Conservation (phyloP, 805 yeast genomes). For the Sungouiella thailandica region DNA sequence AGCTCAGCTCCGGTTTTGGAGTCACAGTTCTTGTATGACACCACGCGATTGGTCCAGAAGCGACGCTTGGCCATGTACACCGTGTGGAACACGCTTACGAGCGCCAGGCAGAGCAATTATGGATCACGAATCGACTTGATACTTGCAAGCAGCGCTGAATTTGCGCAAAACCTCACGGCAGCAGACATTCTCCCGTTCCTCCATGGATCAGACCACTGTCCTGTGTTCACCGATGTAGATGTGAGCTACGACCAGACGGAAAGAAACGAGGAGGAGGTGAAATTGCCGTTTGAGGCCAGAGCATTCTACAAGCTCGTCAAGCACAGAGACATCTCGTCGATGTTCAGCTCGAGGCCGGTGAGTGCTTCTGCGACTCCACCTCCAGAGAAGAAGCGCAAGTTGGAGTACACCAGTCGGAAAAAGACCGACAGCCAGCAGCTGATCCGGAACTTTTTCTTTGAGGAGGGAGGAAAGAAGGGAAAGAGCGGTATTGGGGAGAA, state of each 20-base stretch:
- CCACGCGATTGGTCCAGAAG: constrained; percentile 53
- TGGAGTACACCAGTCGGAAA: constrained; percentile 19
- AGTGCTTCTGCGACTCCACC: constrained; percentile 1
- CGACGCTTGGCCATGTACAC: constrained; percentile 68
- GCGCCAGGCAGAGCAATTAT: constrained; percentile 72
- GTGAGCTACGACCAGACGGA: constrained; percentile 6
- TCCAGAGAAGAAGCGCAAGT: constrained; percentile 5
- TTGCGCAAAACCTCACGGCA: constrained; percentile 29
- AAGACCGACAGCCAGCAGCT: constrained; percentile 16
- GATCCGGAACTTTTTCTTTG: constrained; percentile 22
- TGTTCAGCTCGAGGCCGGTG: too few relatives aligned
- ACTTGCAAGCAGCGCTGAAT: constrained; percentile 37
- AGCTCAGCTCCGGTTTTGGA: constrained; percentile 4
- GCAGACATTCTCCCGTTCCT: constrained; percentile 64
- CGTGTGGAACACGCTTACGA: constrained; percentile 83
- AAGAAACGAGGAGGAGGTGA: constrained; percentile 1
- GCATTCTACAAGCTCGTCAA: constrained; percentile 16
- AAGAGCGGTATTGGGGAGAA: too few relatives aligned
- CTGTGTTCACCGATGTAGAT: constrained; percentile 68
- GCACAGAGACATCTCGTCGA: constrained; percentile 28
- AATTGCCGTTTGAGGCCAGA: constrained; percentile 20
- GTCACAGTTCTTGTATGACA: constrained; percentile 45
- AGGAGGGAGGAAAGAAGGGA: constrained; percentile 2
- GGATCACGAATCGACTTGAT: constrained; percentile 89
- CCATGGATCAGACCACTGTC: constrained; percentile 94